Evolutionary conservation across 495 filamentous ascomycete species (phyloP), one percentile per base, ranked within the genome.

Genomic region (Trichoderma gamsii): DNA sequence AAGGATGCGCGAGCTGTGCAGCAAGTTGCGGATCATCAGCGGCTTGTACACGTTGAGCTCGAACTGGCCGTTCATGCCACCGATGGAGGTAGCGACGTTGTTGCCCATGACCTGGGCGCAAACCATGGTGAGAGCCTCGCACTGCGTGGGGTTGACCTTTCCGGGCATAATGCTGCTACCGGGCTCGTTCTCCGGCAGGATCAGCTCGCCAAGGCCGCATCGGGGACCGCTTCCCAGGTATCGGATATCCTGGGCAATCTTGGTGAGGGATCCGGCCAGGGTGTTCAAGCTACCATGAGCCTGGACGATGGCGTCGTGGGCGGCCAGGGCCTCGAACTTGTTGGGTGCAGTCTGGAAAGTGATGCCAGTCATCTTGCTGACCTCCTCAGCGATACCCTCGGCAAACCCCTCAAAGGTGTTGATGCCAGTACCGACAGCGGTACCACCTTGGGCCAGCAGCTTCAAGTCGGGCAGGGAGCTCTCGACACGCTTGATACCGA

Each of bases 31-130:
- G 81, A 99, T 98, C 74, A 99, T 83, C 56, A 97, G 84, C 41
- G 95, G 95, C 85, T 99, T 99, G 87, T 97, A 99, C 61, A 99
- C 95, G 79, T 99, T 99, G 72, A 99, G 87, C 78, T 99, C 95
- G 74, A 99, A 99, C 81, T 99, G 96, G 68, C 95, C 95, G 81
- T 94, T 96, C 84, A 96, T 96, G 73, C 94, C 95, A 69, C 92
- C 91, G 66, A 98, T 88, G 23, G 94, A 97, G 61, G 90, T 86
- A 41, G 95, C 91, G 59, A 90, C 89, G 78, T 99, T 88, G 83
- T 99, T 99, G 72, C 95, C 95, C 86, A 98, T 96, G 44, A 99
- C 96, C 79, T 99, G 95, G 3, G 92, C 86, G 82, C 93, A 97
- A 67, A 99, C 79, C 95, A 99, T 99, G 70, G 95, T 99, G 77